Conservation (phyloP, 2,329 filamentous ascomycete genomes). For the Penicillium sp. region DNA sequence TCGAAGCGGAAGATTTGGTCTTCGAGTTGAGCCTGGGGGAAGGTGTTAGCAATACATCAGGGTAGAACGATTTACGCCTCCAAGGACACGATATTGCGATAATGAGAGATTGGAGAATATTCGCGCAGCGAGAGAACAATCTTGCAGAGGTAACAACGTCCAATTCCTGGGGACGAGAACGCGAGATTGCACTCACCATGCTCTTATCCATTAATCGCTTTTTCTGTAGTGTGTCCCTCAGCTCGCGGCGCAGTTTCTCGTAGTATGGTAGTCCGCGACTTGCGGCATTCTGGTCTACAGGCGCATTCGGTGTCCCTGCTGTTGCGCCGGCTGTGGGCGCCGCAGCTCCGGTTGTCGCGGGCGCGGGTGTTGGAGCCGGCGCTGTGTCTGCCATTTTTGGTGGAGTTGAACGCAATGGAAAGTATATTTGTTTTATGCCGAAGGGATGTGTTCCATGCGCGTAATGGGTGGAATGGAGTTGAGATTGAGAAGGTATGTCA, state of each 20-base stretch:
- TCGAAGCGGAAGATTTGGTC: conserved; percentile 82
- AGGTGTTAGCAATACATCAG: neutral
- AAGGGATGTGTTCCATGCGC: neutral
- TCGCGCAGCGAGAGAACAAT: neutral
- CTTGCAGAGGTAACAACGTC: neutral
- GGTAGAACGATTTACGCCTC: too few relatives aligned
- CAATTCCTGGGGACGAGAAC: neutral
- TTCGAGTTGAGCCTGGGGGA: conserved; percentile 60
- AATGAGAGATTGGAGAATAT: neutral
- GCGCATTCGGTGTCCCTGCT: conserved; percentile 19
- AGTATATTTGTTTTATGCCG: neutral
- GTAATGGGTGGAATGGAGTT: neutral
- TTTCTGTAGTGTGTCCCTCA: conserved; percentile 65
- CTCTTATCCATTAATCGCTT: conserved; percentile 62
- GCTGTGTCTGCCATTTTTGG: conserved; percentile 41
- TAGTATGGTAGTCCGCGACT: conserved; percentile 62
- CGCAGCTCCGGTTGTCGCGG: conserved; percentile 16
- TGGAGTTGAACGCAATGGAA: neutral
- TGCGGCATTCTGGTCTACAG: conserved; percentile 24
- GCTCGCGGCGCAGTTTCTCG: conserved; percentile 65
- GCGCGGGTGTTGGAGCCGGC: conserved; percentile 27
- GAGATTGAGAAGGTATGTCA: neutral
- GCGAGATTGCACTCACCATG: conserved; percentile 44
- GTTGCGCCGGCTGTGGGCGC: conserved; percentile 19
- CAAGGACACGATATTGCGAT: neutral